A percentile compares a stretch with the other conserved stretches of the same genome.
phyloP scores from a whole-genome alignment of 2,329 filamentous ascomycete genomes.

The Ascochyta koolunga region DNA sequence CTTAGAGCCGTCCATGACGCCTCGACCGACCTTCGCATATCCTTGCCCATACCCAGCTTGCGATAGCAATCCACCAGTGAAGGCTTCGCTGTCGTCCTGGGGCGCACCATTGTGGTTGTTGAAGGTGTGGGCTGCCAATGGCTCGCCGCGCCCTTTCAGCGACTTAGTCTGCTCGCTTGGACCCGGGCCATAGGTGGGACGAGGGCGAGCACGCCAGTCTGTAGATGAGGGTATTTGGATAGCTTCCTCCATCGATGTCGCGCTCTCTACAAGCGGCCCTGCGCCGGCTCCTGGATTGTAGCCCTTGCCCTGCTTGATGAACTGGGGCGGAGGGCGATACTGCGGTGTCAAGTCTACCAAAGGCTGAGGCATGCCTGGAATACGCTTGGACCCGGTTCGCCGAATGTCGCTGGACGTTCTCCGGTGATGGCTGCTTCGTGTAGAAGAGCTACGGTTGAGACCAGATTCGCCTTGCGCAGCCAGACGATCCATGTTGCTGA shows the following conservation, averaged over 20 bases:
- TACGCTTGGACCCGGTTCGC: constrained; percentile 54
- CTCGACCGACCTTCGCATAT: constrained; percentile 47
- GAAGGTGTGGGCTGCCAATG: constrained; percentile 39
- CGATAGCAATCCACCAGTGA: constrained; percentile 54
- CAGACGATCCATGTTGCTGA: constrained; percentile 53
- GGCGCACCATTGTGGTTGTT: constrained; percentile 42
- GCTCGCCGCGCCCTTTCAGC: constrained; percentile 43
- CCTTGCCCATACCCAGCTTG: constrained; percentile 50
- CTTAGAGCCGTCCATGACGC: constrained; percentile 53
- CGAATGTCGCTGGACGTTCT: constrained; percentile 48
- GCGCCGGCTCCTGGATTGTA: constrained; percentile 44
- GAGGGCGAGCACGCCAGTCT: constrained; percentile 53
- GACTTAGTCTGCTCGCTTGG: constrained; percentile 43
- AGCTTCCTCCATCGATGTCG: constrained; percentile 52
- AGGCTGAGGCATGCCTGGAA: constrained; percentile 59
- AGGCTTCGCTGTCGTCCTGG: constrained; percentile 46
- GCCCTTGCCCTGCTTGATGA: constrained; percentile 60
- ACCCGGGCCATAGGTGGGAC: constrained; percentile 34
- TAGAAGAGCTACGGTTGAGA: constrained; percentile 40
- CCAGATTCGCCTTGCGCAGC: constrained; percentile 32
- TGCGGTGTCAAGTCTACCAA: constrained; percentile 71
- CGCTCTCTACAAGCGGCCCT: constrained; percentile 54
- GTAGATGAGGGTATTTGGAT: constrained; percentile 51
- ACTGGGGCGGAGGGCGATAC: constrained; percentile 68
- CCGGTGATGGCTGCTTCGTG: constrained; percentile 39